Conservation (phyloP, 2,329 filamentous ascomycete species). For the Fusarium sulawesiense region DNA sequence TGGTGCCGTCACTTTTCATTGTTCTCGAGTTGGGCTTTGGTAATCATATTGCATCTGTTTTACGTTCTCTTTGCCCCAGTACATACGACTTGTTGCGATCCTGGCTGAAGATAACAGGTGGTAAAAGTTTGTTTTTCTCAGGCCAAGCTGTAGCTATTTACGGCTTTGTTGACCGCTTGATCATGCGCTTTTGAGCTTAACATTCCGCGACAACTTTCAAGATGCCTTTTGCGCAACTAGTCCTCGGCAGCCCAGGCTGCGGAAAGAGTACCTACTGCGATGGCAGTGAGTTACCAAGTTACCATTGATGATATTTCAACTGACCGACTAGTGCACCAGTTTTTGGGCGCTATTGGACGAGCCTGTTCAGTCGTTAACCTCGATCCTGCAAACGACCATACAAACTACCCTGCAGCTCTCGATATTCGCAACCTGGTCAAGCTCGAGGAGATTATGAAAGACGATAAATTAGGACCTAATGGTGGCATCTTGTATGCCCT, state of each 20-base stretch:
- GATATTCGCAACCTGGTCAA: conserved; percentile 91
- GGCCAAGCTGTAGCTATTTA: neutral
- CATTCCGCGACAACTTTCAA: conserved; percentile 35
- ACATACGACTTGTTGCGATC: neutral
- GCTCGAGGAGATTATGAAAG: conserved; percentile 93
- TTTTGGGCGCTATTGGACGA: conserved; percentile 93
- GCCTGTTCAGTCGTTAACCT: conserved; percentile 97
- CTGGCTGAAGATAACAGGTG: conserved; percentile 14
- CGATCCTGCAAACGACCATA: conserved; percentile 95
- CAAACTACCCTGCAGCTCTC: conserved; percentile 87
- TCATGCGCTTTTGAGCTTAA: conserved; percentile 44
- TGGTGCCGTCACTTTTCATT: conserved; percentile 31
- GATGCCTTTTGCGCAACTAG: conserved; percentile 78
- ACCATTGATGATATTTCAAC: neutral
- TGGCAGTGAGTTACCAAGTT: conserved; percentile 73
- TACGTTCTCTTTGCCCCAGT: conserved; percentile 9
- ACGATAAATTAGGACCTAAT: conserved; percentile 90
- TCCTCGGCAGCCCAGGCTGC: conserved; percentile 92
- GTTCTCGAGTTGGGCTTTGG: conserved; percentile 5
- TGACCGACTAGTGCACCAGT: conserved; percentile 81
- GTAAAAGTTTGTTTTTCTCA: conserved; percentile 22
- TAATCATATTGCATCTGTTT: conserved; percentile 5
- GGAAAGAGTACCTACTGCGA: conserved; percentile 99
- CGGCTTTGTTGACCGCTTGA: conserved; percentile 5
- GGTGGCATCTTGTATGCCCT: conserved; percentile 93